Evolutionary conservation across 2,329 filamentous ascomycete species (phyloP), one percentile per base, ranked within the genome.

Genomic region (Aureobasidium subglaciale): DNA sequence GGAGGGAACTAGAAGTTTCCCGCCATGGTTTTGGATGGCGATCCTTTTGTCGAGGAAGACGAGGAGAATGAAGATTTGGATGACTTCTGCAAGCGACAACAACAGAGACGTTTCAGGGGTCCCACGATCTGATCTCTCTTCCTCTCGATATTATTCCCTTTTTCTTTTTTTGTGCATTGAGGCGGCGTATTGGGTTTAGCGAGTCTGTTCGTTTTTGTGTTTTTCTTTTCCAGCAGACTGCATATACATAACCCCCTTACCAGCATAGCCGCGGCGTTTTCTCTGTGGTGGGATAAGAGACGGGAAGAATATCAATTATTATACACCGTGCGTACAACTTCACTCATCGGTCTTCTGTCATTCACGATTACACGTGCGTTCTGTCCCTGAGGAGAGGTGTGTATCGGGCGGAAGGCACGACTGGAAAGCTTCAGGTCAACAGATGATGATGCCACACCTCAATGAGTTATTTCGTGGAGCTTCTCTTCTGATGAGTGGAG

Each of bases 231-330:
- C 9, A 24, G 37, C 37, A 29, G n/a, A n/a, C n/a, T 37, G 30
- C 46, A 37, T 37, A 38, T 38, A 49, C 46, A 38, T 35, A 48
- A 32, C 43, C 22, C 34, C 15, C 15, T 29, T 43, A 9, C 5
- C 22, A 60, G 59, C 64, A 66, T 64, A 65, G 53, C 53, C 53
- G 34, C 22, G 53, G 53, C 53, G 53, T 56, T 48, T 56, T 16
- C 5, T 29, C 18, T 34, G n/a, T 13, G 32, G 32, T 20, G 37
- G 20, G 4, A 20, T 40, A 5, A 22, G 4, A 40, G 37, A 18
- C 5, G 22, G 20, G 16, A 9, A 15, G 34, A 7, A 37, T 37
- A 16, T 37, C 13, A 15, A 10, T 10, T 15, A 35, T 2, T 35
- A 15, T 13, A 2, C 32, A 35, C n/a, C n/a, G n/a, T n/a, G n/a